These are phyloP conservation scores for Dothistroma septosporum DNA, from an alignment of 2,329 filamentous ascomycete species.

Conservation along the genomic window DNA sequence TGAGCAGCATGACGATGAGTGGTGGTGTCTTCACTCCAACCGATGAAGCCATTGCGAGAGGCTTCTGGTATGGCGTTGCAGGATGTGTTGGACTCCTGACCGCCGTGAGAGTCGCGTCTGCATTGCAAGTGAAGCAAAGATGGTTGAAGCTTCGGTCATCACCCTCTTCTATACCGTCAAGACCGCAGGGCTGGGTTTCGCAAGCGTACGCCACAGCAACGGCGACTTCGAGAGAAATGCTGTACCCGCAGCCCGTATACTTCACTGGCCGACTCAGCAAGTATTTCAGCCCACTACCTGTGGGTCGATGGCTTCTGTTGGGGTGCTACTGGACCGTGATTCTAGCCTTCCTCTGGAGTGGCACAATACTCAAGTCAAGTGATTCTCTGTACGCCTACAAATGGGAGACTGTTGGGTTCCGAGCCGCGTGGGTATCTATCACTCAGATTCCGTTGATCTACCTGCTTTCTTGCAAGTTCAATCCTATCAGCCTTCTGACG, in stretches of 20 bases:
- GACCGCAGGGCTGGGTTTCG: constrained; percentile 22
- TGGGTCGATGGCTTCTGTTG: constrained; percentile 29
- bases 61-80: constrained; percentile 31
- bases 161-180: constrained; percentile 21
- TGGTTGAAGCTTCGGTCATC: constrained; percentile 10
- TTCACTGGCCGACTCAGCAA: constrained; percentile 30
- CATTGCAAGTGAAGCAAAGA: constrained; percentile 17
- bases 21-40: constrained; percentile 24
- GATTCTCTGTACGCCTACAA: constrained; percentile 31
- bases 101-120: constrained; percentile 13
- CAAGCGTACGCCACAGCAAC: constrained; percentile 29
- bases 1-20: constrained; percentile 31
- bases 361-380: constrained; percentile 26
- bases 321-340: constrained; percentile 32
- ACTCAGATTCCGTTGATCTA: constrained; percentile 63
- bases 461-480: constrained; percentile 47
- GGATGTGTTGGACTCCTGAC: constrained; percentile 26
- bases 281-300: constrained; percentile 32
- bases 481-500: constrained; percentile 43
- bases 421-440: constrained; percentile 63
- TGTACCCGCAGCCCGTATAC: constrained; percentile 30
- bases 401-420: constrained; percentile 60
- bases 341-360: constrained; percentile 30
- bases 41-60: constrained; percentile 27
- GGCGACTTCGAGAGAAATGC: constrained; percentile 26